Evolutionary conservation across 2,329 filamentous ascomycete species (phyloP), one percentile per base, ranked within the genome.

Genomic region (Elsinoe batatas): DNA sequence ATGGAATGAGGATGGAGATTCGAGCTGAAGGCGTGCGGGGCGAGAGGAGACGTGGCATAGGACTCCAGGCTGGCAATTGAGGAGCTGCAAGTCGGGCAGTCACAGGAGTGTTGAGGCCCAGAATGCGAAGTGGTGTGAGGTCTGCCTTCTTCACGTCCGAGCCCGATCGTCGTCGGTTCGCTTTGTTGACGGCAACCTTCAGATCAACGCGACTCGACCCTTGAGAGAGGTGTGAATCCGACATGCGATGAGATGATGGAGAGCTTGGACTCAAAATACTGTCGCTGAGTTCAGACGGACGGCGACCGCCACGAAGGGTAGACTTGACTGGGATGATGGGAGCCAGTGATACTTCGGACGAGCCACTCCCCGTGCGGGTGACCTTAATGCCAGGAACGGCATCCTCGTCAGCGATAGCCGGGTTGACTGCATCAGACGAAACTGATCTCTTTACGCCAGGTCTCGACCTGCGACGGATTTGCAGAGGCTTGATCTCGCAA

Each of bases 11-110:
- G 18, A 55, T 55, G 15, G 53, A 55, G 18, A 55, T 44, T 12
- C 53, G 20, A 7, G 53, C 53, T 22, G 53, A 55, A 11, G 53
- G 53, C 26, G 53, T 55, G 20, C 38, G 32, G 7, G 53, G 53
- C 8, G 53, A 46, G 13, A 44, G 15, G 2, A 55, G 40, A 10
- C 38, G 53, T 5, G 40, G 37, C 1, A 44, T 17, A 8, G 53
- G 53, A 18, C 17, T 42, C 26, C 42, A 18, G 3, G 30, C 37
- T 6, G 51, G 51, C 8, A 13, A 66, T 63, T 3, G 74, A 71
- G 57, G 51, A 26, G 51, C 38, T 26, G 18, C 32, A 12, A 54
- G 20, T 10, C 33, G 32, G 12, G 47, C 47, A 26, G 47, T 51
- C 11, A 51, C 26, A 18, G 47, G 47, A 11, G 47, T 51, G 12